Percentiles rank a stretch among this genome's conserved stretches.
Evolutionary conservation across 805 yeast species (phyloP).

Genomic region (Saturnispora quitensis): DNA sequence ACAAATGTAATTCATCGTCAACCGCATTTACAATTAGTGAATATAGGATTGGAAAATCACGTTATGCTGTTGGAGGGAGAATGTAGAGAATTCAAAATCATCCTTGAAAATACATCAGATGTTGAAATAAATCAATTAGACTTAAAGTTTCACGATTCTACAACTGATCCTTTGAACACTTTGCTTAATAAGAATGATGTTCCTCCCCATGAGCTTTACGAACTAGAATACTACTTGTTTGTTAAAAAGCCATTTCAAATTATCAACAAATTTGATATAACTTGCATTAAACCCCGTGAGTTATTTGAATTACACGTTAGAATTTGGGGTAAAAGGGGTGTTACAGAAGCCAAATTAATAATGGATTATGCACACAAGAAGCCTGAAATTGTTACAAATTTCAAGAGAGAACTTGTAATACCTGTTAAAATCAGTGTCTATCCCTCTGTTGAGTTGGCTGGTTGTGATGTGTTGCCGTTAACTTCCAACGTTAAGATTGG

Average conservation of each 20-base stretch:
- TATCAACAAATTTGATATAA: slow-evolving; percentile 35
- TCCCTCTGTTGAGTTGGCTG: slow-evolving; percentile 64
- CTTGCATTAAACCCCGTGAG: slow-evolving; percentile 30
- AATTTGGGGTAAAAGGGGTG: slow-evolving; percentile 64
- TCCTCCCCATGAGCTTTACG: slow-evolving; percentile 59
- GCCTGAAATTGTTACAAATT: slow-evolving; percentile 18
- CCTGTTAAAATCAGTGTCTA: slow-evolving; percentile 65
- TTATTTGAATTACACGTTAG: slow-evolving; percentile 43
- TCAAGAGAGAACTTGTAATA: slow-evolving; percentile 50
- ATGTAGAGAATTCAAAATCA: slow-evolving; percentile 37
- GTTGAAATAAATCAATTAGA: slow-evolving; percentile 48
- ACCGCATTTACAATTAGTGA: slow-evolving; percentile 49
- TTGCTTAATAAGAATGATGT: slow-evolving; percentile 38
- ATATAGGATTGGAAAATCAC: slow-evolving; percentile 46
- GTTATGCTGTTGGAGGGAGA: slow-evolving; percentile 79
- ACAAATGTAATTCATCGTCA: slow-evolving; percentile 32
- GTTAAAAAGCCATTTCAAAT: slow-evolving; percentile 50
- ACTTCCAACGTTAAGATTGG: slow-evolving; percentile 25
- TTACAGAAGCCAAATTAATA: slow-evolving; percentile 53
- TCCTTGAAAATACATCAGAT: slow-evolving; percentile 48
- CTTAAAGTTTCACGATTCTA: slow-evolving; percentile 64
- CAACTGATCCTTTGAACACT: slow-evolving; percentile 53
- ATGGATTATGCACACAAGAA: slow-evolving; percentile 52
- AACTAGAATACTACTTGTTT: slow-evolving; percentile 60
- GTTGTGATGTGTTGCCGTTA: slow-evolving; percentile 66